These are phyloP conservation scores for Candolleomyces efflorescens DNA, from an alignment of 768 basidiomycete species.

Conservation along the genomic window DNA sequence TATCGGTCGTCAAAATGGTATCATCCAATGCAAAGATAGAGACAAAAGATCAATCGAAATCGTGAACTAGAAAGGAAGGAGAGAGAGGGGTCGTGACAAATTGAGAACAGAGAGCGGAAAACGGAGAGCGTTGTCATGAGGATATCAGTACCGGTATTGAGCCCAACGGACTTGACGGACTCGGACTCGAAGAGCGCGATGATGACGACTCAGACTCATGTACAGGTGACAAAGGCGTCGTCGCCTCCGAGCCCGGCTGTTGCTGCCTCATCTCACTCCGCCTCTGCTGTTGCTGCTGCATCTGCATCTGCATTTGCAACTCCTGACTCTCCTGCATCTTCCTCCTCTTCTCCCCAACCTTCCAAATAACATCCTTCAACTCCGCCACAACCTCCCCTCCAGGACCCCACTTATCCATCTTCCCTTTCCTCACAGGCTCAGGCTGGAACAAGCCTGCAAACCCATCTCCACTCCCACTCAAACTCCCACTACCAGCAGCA, in stretches of 20 bases:
- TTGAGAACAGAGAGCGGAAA: too few species aligned
- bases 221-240: neutral
- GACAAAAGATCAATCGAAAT: too few species aligned
- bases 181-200: neutral
- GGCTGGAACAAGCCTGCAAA: neutral
- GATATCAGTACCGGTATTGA: neutral
- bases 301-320: neutral
- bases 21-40: too few species aligned
- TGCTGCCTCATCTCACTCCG: neutral
- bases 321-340: conserved; percentile 33
- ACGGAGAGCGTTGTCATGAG: neutral
- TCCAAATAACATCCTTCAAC: conserved; percentile 84
- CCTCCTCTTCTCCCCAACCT: conserved; percentile 68
- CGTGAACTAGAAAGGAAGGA: too few species aligned
- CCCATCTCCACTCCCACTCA: conserved; percentile 9
- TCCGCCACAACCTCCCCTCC: conserved; percentile 80
- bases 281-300: neutral
- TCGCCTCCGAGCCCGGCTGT: neutral
- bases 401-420: conserved; percentile 59
- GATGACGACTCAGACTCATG: neutral
- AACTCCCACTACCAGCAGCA: conserved; percentile 1
- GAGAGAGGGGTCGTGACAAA: too few species aligned
- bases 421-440: conserved; percentile 8
- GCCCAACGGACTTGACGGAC: neutral
- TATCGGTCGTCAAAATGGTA: too few species aligned